Evolutionary conservation across 257 asterid genomes (phyloP), one percentile per base, ranked within the genome.

Genomic region (Salvia rosmarinus): DNA sequence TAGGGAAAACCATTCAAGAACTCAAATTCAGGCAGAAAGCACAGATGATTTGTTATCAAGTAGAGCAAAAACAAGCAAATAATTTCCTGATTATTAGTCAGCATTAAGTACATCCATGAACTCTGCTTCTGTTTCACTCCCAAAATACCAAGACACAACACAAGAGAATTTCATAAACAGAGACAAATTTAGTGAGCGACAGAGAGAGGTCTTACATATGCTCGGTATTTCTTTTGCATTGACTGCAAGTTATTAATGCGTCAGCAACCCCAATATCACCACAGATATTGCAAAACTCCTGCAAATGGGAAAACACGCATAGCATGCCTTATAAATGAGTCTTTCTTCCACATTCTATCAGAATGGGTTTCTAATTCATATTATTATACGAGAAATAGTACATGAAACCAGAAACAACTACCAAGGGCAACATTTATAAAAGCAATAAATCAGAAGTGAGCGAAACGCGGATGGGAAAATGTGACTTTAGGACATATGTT

Each of bases 231-330:
- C 16, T 75, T 75, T 83, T 83, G 74, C 97, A 91, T 10, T n/a
- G 71, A 52, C 54, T 6, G 79, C 97, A 91, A 47, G 84, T 79
- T 52, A 65, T 12, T 47, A 84, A 43, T 70, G 82, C 84, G 1
- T 83, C 84, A 11, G 13, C 34, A 52, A 65, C 77, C 30, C 96
- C 97, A 30, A 49, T 42, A 61, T 75, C 77, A 57, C 97, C 97
- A 70, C 97, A 91, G 25, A 80, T 71, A 80, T 84, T 76, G 62
- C 97, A 91, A 50, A 70, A 28, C 3, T 64, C 87, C 97, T 91
- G 85, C 80, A 85, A 77, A 78, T 43, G 49, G 73, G 20, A 61
- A 11, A 63, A 35, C 7, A 60, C 11, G 61, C 77, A 75, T 75
- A 61, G 62, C 35, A 60, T 37, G 50, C 50, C 67, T 25, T 62